A percentile compares a stretch with the other conserved stretches of the same genome.
Conservation (phyloP, 805 yeast species). For the Sungouiozyma intestinalis region DNA sequence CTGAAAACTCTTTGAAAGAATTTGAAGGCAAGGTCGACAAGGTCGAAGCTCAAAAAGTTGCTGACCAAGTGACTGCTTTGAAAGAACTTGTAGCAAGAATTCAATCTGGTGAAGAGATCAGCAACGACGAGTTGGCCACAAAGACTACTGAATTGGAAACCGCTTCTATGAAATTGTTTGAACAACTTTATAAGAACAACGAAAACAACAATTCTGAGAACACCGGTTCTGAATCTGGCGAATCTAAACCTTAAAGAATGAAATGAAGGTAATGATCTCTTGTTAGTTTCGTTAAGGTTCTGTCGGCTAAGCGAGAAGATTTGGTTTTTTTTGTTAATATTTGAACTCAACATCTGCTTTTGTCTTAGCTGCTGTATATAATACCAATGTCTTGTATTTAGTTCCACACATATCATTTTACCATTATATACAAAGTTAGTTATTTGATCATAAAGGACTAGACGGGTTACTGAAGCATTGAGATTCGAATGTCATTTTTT, state of each 20-base stretch:
- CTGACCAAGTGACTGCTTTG: slow-evolving; percentile 43
- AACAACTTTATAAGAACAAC: slow-evolving; percentile 39
- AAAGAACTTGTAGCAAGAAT: slow-evolving; percentile 61
- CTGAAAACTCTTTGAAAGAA: slow-evolving; percentile 75
- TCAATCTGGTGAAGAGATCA: slow-evolving; percentile 47
- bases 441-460: background rate
- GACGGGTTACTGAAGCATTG: too few relatives aligned
- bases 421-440: background rate
- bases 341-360: background rate
- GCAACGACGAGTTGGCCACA: slow-evolving; percentile 51
- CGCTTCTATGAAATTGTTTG: slow-evolving; percentile 66
- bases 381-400: slow-evolving; percentile 10
- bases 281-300: background rate
- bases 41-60: slow-evolving; percentile 37
- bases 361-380: slow-evolving; percentile 1
- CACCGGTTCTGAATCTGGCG: slow-evolving; percentile 5
- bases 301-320: background rate
- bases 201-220: slow-evolving; percentile 8
- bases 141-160: slow-evolving; percentile 69
- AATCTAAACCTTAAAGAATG: slow-evolving; percentile 7
- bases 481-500: too few relatives aligned
- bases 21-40: slow-evolving; percentile 50
- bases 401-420: slow-evolving; percentile 3
- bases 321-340: background rate
- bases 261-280: background rate